Evolutionary conservation across 208 protist species (phyloP), one percentile per base, ranked within the genome.

Genomic region (Trypanosoma caninum): DNA sequence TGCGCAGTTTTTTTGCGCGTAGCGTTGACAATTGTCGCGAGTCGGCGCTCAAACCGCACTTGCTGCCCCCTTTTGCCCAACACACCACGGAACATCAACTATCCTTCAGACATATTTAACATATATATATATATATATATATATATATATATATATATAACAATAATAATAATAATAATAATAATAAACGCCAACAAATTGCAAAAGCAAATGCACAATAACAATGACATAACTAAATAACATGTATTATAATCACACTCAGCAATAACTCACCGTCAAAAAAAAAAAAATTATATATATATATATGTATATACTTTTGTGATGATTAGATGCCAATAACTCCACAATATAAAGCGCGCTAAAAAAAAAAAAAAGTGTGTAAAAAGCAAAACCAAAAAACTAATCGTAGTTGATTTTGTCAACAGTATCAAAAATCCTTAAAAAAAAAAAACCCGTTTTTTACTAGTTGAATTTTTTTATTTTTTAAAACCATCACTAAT

Each of bases 21-120:
- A 13, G 60, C 41, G 0, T 25, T 33, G 10, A 68, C 68, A 28
- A 83, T 13, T 6, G 66, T 54, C 5, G 62, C 61, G 13, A 83
- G 51, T 14, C 76, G 62, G 8, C 68, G 69, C 45, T 72, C 65
- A 8, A 42, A 13, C n/a, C 72, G 66, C 38, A 38, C 40, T 30
- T 56, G 46, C 33, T 25, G 54, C 1, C 46, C 50, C 9, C 34
- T 28, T 14, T 13, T 20, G 10, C 46, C 38, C 27, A 54, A 40
- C 0, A 65, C 16, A 27, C 44, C 55, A 46, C 60, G 60, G 38
- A 74, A 69, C 59, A 74, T 65, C 10, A 18, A 59, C 13, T 14
- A 7, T 33, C 28, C 45, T 57, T 41, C 28, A 68, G 13, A 65
- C 50, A 53, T 3, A 37, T 47, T 18, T 25, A 63, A 35, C 4